Evolutionary conservation across 306 rosid genomes (phyloP).

Genomic region (Casuarina equisetifolia): DNA sequence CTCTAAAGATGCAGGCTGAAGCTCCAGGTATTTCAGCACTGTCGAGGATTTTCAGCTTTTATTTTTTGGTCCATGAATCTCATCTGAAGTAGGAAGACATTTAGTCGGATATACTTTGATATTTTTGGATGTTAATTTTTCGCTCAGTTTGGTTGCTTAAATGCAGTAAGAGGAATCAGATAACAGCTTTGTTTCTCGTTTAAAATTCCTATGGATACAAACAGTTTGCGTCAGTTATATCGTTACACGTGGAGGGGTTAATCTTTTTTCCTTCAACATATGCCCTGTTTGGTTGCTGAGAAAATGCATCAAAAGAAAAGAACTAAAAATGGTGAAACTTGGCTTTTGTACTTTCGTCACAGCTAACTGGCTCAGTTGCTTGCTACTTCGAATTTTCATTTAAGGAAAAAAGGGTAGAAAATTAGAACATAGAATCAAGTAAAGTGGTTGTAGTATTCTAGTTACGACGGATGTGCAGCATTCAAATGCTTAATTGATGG

Average conservation of each 20-base stretch:
- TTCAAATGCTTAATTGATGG: background rate
- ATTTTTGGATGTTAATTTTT: background rate
- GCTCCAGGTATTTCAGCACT: conserved; percentile 62
- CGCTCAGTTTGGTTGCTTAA: conserved; percentile 23
- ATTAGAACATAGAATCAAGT: background rate
- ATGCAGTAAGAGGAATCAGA: background rate
- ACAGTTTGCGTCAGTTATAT: background rate
- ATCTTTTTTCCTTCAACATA: background rate
- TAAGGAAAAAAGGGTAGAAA: background rate
- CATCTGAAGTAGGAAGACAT: background rate
- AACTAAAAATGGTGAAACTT: conserved; percentile 7
- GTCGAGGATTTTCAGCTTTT: conserved; percentile 1
- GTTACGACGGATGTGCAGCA: background rate
- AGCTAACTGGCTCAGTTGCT: background rate
- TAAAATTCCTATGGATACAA: background rate
- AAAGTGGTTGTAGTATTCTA: background rate
- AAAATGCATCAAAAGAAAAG: background rate
- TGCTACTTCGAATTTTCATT: background rate
- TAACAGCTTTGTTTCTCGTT: background rate
- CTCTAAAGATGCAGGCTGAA: conserved; percentile 57
- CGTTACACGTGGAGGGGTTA: background rate
- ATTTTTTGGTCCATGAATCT: conserved; percentile 12
- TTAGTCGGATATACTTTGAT: background rate
- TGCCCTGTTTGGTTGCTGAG: background rate
- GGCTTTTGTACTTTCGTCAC: background rate